phyloP scores from a whole-genome alignment of 306 rosid genomes.

The Vigna radiata region DNA sequence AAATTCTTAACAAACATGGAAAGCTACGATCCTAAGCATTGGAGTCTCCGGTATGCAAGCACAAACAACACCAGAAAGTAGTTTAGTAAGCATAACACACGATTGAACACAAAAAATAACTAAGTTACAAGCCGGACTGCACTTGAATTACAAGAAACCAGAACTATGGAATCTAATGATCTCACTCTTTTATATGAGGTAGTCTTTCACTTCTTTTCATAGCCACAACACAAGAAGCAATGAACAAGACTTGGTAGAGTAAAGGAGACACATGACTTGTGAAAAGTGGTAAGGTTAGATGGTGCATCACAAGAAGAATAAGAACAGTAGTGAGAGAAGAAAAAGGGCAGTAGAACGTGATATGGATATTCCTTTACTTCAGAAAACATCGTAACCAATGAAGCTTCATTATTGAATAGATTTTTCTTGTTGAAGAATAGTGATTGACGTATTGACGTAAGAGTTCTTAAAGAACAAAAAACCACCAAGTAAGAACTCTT shows the following conservation, averaged over 20 bases:
- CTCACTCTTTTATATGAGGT: slow-evolving; percentile 32
- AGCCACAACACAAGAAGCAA: slow-evolving; percentile 53
- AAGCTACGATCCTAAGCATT: slow-evolving; percentile 34
- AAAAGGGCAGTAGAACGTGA: background rate
- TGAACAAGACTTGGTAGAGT: slow-evolving; percentile 52
- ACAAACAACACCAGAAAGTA: slow-evolving; percentile 59
- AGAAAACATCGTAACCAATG: no score
- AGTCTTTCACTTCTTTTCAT: slow-evolving; percentile 43
- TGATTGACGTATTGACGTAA: no score
- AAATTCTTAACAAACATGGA: slow-evolving; percentile 57
- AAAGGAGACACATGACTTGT: slow-evolving; percentile 57
- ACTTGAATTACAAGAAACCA: slow-evolving; percentile 36
- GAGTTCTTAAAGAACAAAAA: no score
- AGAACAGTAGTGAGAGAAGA: slow-evolving; percentile 29
- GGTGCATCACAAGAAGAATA: slow-evolving; percentile 11
- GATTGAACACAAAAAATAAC: slow-evolving; percentile 42
- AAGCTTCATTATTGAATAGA: no score
- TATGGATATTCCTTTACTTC: no score
- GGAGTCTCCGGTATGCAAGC: slow-evolving; percentile 45
- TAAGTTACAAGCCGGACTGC: slow-evolving; percentile 30
- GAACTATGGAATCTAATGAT: slow-evolving; percentile 37
- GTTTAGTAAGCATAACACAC: slow-evolving; percentile 52
- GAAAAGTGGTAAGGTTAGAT: slow-evolving; percentile 51
- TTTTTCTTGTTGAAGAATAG: no score
- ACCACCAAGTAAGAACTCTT: no score